A percentile compares a stretch with the other conserved stretches of the same genome.
phyloP scores from a whole-genome alignment of 2,329 filamentous ascomycete species.

The Calonectria naviculata region DNA sequence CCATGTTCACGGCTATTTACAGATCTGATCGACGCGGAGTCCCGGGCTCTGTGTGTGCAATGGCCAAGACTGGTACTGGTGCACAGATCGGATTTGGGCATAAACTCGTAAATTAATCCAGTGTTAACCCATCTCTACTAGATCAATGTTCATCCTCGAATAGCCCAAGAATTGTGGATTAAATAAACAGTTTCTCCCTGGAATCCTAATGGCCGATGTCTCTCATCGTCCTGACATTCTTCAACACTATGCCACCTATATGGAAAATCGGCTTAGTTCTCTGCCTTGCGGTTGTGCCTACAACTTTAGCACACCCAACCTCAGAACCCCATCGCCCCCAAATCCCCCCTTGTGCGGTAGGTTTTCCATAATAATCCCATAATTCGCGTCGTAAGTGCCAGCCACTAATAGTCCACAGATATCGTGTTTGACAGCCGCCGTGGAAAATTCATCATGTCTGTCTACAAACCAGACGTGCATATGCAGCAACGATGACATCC shows the following conservation, averaged over 20 bases:
- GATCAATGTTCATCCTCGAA: background rate
- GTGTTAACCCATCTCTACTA: background rate
- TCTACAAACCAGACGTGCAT: background rate
- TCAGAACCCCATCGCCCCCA: background rate
- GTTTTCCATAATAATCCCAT: background rate
- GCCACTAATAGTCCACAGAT: background rate
- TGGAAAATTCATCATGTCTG: background rate
- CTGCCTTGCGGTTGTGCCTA: background rate
- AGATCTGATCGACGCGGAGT: background rate
- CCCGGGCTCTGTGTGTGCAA: background rate
- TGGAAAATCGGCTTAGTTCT: background rate
- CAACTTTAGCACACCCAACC: background rate
- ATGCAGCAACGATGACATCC: background rate
- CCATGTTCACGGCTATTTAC: background rate
- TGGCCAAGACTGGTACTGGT: background rate
- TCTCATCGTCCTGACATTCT: too few relatives aligned
- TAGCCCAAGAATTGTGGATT: background rate
- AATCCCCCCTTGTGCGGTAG: background rate
- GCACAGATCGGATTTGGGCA: conserved; percentile 1
- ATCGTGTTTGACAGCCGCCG: background rate
- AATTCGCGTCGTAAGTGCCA: background rate
- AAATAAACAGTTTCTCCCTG: background rate
- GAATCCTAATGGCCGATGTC: background rate
- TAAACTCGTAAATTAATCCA: background rate
- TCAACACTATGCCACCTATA: background rate